phyloP scores from a whole-genome alignment of 2,329 filamentous ascomycete species.

The Hymenoscyphus linearis region DNA sequence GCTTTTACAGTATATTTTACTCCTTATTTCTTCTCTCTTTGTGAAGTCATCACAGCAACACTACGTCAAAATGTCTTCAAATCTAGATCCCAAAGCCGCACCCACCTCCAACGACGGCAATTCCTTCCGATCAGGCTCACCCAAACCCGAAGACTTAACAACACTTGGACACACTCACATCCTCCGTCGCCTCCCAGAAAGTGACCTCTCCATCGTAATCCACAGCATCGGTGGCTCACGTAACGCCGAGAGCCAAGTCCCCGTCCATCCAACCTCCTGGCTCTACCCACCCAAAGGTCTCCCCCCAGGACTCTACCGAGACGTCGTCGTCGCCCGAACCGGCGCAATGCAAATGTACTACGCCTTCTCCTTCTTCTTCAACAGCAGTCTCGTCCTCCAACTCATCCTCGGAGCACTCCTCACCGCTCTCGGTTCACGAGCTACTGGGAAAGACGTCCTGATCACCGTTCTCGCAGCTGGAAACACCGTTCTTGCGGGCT shows the following conservation, averaged over 20 bases:
- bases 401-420: conserved; percentile 24
- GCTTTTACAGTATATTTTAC: not conserved
- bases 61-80: not conserved
- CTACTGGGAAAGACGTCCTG: conserved; percentile 8
- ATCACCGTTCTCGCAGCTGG: conserved; percentile 23
- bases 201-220: conserved; percentile 7
- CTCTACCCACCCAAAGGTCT: conserved; percentile 19
- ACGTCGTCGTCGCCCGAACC: conserved; percentile 15
- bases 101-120: not conserved
- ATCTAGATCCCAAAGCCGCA: conserved; percentile 1
- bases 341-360: conserved; percentile 17
- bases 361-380: conserved; percentile 19
- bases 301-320: conserved; percentile 21
- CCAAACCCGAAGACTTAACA: conserved; percentile 6
- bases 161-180: conserved; percentile 3
- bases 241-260: conserved; percentile 5
- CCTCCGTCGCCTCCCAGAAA: conserved; percentile 4
- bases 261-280: conserved; percentile 11
- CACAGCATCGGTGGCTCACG: conserved; percentile 9
- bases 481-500: conserved; percentile 15
- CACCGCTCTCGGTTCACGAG: conserved; percentile 20
- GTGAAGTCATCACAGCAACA: not conserved
- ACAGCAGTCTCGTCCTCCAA: conserved; percentile 18
- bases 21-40: not conserved
- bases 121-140: conserved; percentile 5